Evolutionary conservation across 306 rosid species (phyloP), one percentile per base, ranked within the genome.

Genomic region (Myrica gale): DNA sequence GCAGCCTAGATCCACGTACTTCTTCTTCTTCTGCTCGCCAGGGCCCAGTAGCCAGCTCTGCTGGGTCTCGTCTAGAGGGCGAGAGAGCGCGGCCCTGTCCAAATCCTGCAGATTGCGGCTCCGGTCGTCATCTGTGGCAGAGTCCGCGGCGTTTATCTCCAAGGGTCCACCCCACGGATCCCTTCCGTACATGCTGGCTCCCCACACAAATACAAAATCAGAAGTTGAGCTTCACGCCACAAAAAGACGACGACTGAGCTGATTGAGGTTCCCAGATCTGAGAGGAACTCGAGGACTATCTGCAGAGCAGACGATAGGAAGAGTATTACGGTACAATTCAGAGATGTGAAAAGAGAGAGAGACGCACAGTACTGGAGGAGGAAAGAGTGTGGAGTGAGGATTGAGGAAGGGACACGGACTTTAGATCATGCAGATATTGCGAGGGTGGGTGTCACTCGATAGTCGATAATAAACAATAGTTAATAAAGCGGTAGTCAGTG

Each of bases 141-240:
- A 92, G 69, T 96, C 99, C 1, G 93, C 92, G 1, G 95, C 81
- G 80, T 95, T 86, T n/a, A 96, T 92, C 89, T 96, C 99, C 69
- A 96, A 66, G 8, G 99, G 98, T 0, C 98, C 98, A 3, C 99
- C 99, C 99, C 99, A 96, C 0, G 99, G 98, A 85, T 96, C 98
- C 81, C 99, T 84, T 0, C 97, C 97, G 88, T 90, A 92, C 97
- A 95, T 91, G 15, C 84, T 15, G 51, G 43, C 55, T 52, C 50
- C 45, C 71, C 26, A 57, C 9, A 67, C 23, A 13, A 17, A 17
- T 13, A 17, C 56, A 7, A 52, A 17, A 16, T 52, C 20, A 52
- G 56, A 52, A 52, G 4, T 16, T 16, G 1, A 21, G 63, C 63
- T 57, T 21, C 63, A 3, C 32, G 9, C 39, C 63, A 57, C 26